Evolutionary conservation across 2,329 filamentous ascomycete genomes (phyloP).

Genomic region (Harringtonia aguacate): DNA sequence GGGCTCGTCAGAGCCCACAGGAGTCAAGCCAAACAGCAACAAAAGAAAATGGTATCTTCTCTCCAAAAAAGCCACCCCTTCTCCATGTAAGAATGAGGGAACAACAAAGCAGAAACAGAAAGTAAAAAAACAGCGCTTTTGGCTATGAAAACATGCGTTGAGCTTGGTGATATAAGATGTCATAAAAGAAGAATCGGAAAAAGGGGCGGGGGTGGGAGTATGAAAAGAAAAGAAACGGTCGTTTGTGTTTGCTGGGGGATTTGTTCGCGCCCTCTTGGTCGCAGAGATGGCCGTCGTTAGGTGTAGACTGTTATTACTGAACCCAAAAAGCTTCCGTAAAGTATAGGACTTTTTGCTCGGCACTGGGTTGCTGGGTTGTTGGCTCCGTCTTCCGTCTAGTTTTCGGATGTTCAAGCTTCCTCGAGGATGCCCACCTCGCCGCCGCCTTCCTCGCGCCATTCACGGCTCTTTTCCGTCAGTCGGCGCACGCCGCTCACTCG

Average conservation of each 20-base stretch:
- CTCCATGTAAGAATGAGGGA: not conserved
- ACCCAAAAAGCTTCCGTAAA: too few species aligned
- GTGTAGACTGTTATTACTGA: not conserved
- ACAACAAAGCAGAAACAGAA: not conserved
- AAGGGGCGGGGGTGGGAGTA: too few species aligned
- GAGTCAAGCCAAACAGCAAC: not conserved
- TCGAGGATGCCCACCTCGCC: slow-evolving; percentile 58
- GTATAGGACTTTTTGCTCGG: too few species aligned
- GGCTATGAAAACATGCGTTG: not conserved
- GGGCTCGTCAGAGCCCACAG: not conserved
- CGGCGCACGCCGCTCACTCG: slow-evolving; percentile 72
- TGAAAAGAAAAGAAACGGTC: not conserved
- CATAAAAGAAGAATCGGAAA: not conserved
- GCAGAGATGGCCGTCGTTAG: not conserved
- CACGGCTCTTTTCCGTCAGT: slow-evolving; percentile 72
- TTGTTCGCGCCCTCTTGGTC: too few species aligned
- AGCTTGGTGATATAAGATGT: too few species aligned
- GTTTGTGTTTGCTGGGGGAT: not conserved
- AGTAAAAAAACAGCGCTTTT: not conserved
- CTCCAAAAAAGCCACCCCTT: not conserved
- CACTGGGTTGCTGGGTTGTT: too few species aligned
- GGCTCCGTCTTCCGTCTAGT: not conserved
- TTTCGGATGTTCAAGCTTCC: slow-evolving; percentile 31
- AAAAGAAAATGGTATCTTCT: slow-evolving; percentile 1
- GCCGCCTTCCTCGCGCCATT: slow-evolving; percentile 82